Percentiles rank a stretch among this genome's conserved stretches.
These are phyloP conservation scores for Flaveria robusta DNA, from an alignment of 129 eudicot genomes.

Conservation along the genomic window DNA sequence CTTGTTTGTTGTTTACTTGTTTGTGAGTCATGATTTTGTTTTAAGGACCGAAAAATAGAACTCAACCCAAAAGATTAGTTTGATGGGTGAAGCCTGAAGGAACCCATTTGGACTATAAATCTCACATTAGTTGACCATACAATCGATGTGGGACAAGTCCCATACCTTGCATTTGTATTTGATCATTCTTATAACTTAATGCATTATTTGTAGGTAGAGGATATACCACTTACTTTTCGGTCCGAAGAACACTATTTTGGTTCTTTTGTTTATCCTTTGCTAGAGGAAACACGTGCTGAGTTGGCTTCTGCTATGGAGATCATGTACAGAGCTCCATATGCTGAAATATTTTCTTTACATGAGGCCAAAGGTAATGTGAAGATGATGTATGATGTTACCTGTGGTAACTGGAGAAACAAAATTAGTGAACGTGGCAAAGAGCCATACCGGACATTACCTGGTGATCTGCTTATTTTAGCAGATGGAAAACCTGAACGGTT, in stretches of 20 bases:
- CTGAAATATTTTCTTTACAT: constrained; percentile 29
- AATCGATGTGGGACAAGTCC: no score
- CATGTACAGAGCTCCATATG: constrained; percentile 51
- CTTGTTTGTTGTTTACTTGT: neutral
- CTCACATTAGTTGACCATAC: no score
- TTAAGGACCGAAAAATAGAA: no score
- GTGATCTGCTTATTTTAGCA: constrained; percentile 49
- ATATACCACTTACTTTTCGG: constrained; percentile 47
- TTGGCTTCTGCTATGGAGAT: constrained; percentile 49
- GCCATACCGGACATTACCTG: constrained; percentile 62
- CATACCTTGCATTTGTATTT: no score
- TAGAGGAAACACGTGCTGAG: constrained; percentile 59
- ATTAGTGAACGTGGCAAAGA: constrained; percentile 48
- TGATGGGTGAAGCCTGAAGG: no score
- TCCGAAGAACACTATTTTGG: constrained; percentile 38
- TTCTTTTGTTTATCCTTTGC: constrained; percentile 44
- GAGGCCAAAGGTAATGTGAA: constrained; percentile 4
- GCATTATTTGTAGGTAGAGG: constrained; percentile 41
- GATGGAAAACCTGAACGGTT: constrained; percentile 41
- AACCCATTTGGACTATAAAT: no score
- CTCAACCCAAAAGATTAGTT: no score
- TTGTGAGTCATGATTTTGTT: neutral
- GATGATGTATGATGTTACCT: constrained; percentile 29
- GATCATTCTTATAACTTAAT: neutral
- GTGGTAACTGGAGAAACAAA: constrained; percentile 52